phyloP scores from a whole-genome alignment of 1,284 basidiomycete genomes.

The Ceratobasidium theobromae region DNA sequence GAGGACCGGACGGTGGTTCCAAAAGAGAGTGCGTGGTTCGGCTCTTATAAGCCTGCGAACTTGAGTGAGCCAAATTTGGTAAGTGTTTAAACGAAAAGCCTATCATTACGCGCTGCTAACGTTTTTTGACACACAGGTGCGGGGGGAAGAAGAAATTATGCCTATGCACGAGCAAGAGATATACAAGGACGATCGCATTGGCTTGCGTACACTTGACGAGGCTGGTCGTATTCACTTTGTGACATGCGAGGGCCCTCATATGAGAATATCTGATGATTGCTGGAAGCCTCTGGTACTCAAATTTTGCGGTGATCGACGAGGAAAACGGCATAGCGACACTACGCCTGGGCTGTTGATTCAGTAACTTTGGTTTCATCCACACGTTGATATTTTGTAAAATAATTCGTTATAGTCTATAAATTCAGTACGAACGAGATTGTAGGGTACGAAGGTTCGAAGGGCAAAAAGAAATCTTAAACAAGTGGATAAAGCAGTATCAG shows the following conservation, averaged over 20 bases:
- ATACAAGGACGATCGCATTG: slow-evolving; percentile 88
- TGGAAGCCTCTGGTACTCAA: slow-evolving; percentile 51
- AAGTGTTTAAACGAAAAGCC: background rate
- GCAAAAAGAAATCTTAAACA: no score
- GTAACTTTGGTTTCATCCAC: background rate
- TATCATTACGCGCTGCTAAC: background rate
- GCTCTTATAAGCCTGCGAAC: slow-evolving; percentile 56
- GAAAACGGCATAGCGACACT: background rate
- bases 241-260: slow-evolving; percentile 79
- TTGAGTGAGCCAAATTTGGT: slow-evolving; percentile 37
- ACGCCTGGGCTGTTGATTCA: background rate
- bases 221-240: slow-evolving; percentile 62
- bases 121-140: slow-evolving; percentile 38
- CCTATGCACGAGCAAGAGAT: slow-evolving; percentile 75
- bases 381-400: background rate
- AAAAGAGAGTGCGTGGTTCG: slow-evolving; percentile 84
- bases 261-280: slow-evolving; percentile 67
- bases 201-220: slow-evolving; percentile 74
- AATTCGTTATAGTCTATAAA: no score
- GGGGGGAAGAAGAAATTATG: slow-evolving; percentile 53
- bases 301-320: slow-evolving; percentile 42
- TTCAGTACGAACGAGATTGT: no score
- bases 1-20: slow-evolving; percentile 77
- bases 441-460: no score
- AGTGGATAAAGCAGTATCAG: no score